phyloP scores from a whole-genome alignment of 306 rosid genomes.

The Casuarina equisetifolia region DNA sequence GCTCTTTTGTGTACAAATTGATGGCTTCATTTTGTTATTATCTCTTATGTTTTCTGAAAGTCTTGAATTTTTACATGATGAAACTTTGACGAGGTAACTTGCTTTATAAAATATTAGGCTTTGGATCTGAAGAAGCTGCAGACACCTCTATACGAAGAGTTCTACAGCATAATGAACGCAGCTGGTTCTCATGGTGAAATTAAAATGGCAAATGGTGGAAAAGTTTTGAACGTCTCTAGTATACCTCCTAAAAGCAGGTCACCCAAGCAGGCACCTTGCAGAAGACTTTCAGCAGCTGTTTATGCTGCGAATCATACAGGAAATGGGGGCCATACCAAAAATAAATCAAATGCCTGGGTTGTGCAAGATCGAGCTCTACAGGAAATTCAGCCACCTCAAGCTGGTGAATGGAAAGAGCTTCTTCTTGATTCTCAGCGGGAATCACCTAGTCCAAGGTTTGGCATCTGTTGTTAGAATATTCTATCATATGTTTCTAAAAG shows the following conservation, averaged over 20 bases:
- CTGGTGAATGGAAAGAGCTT: slow-evolving; percentile 54
- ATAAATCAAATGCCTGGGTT: slow-evolving; percentile 40
- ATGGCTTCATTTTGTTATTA: slow-evolving; percentile 10
- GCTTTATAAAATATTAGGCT: slow-evolving; percentile 54
- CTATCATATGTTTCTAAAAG: slow-evolving; percentile 23
- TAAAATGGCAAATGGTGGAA: slow-evolving; percentile 41
- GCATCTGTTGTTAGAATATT: slow-evolving; percentile 24
- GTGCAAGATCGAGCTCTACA: slow-evolving; percentile 56
- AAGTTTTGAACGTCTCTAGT: slow-evolving; percentile 41
- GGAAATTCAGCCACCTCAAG: slow-evolving; percentile 77
- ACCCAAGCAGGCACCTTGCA: slow-evolving; percentile 48
- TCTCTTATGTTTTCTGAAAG: slow-evolving; percentile 16
- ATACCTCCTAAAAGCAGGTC: slow-evolving; percentile 64
- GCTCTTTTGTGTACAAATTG: slow-evolving; percentile 9
- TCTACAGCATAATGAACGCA: slow-evolving; percentile 57
- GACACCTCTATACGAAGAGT: slow-evolving; percentile 85
- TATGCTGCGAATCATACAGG: slow-evolving; percentile 40
- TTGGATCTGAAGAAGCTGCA: slow-evolving; percentile 81
- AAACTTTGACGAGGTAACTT: slow-evolving; percentile 12
- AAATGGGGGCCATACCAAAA: slow-evolving; percentile 45
- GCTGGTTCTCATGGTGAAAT: slow-evolving; percentile 39
- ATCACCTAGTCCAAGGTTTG: slow-evolving; percentile 54
- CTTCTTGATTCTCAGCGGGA: slow-evolving; percentile 45
- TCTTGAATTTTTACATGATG: slow-evolving; percentile 10
- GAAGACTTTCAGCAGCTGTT: slow-evolving; percentile 59